Conservation (phyloP, 192 early-diverging fungal species). For the Lobosporangium transversale region DNA sequence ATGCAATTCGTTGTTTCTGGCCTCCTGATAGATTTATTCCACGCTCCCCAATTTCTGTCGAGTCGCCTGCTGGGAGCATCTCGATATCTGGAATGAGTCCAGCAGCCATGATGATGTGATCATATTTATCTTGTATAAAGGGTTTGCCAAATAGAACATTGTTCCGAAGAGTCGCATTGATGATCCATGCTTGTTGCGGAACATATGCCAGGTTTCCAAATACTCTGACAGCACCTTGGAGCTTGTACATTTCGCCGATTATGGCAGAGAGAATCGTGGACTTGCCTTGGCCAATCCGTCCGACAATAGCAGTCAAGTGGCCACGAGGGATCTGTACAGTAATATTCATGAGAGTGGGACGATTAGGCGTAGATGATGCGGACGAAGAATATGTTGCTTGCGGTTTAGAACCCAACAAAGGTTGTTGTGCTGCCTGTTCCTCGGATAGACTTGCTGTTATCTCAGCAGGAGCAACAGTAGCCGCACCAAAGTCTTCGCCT, state of each 20-base stretch:
- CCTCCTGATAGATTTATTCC: constrained; percentile 72
- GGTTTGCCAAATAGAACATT: constrained; percentile 53
- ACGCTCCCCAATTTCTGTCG: constrained; percentile 69
- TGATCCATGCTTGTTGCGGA: constrained; percentile 54
- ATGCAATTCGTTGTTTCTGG: constrained; percentile 83
- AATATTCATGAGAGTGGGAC: constrained; percentile 50
- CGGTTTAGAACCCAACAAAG: background rate
- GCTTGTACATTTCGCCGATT: constrained; percentile 82
- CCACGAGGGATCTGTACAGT: constrained; percentile 47
- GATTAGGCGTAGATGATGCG: background rate
- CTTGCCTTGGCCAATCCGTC: constrained; percentile 81
- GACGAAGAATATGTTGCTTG: no score
- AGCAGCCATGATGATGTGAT: constrained; percentile 8
- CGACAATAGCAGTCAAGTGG: constrained; percentile 66
- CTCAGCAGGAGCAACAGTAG: background rate
- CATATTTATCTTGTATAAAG: constrained; percentile 56
- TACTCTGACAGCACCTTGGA: constrained; percentile 59
- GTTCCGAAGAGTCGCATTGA: constrained; percentile 27
- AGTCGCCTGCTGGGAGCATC: constrained; percentile 21
- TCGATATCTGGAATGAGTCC: constrained; percentile 9
- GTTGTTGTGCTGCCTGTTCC: constrained; percentile 2
- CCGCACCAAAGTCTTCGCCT: background rate
- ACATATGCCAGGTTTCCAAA: constrained; percentile 68
- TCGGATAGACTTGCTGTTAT: background rate
- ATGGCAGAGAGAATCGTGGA: constrained; percentile 73